Evolutionary conservation across 2,329 filamentous ascomycete genomes (phyloP).

Genomic region (Helminthosporium solani): DNA sequence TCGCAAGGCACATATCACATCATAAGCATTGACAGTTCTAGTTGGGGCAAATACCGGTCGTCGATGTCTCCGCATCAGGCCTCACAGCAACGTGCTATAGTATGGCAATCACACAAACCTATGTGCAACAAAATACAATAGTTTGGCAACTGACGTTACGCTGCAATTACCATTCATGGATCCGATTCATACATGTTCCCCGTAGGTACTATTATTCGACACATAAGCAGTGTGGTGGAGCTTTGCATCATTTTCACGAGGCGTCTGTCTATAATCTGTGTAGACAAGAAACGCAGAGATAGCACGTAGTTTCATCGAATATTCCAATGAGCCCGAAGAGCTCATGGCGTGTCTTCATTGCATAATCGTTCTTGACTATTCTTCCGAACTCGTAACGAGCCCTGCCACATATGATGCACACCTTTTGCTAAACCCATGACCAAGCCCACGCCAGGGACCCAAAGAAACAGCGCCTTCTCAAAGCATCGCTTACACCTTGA

Average conservation of each 20-base stretch:
- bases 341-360: slow-evolving; percentile 37
- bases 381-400: slow-evolving; percentile 37
- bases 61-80: no score
- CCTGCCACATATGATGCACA: slow-evolving; percentile 40
- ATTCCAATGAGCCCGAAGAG: slow-evolving; percentile 35
- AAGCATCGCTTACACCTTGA: slow-evolving; percentile 85
- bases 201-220: no score
- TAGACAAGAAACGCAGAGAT: not conserved
- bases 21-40: no score
- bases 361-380: slow-evolving; percentile 39
- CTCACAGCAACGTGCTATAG: no score
- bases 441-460: slow-evolving; percentile 41
- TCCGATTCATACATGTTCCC: no score
- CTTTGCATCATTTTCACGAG: no score
- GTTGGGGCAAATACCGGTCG: no score
- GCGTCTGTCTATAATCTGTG: no score
- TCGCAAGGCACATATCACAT: no score
- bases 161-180: not conserved
- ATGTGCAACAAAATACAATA: no score
- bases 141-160: not conserved
- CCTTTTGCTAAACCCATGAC: slow-evolving; percentile 37
- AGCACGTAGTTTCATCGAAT: slow-evolving; percentile 35
- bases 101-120: no score
- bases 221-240: no score
- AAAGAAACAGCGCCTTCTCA: slow-evolving; percentile 37